phyloP scores from a whole-genome alignment of 768 basidiomycete species.

The Sporobolomyces roseus region DNA sequence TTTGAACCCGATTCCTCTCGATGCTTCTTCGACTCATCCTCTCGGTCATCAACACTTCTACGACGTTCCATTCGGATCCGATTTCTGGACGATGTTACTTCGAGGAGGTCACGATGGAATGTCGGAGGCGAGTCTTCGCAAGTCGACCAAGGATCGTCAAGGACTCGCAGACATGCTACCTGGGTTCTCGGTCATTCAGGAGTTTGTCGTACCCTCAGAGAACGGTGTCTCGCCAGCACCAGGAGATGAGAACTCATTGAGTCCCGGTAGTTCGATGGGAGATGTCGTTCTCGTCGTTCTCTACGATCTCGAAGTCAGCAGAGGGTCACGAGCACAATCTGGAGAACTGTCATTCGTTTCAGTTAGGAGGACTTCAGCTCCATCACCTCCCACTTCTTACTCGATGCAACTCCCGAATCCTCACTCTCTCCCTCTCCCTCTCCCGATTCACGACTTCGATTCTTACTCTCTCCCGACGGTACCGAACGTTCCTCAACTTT shows the following conservation, averaged over 20 bases:
- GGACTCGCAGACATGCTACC: conserved; percentile 32
- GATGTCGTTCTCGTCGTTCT: conserved; percentile 42
- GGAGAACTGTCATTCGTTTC: conserved; percentile 30
- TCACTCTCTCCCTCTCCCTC: neutral
- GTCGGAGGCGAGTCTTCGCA: conserved; percentile 12
- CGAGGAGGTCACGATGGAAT: conserved; percentile 3
- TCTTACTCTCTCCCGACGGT: neutral
- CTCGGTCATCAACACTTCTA: conserved; percentile 34
- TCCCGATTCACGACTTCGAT: neutral
- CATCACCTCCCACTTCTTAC: neutral
- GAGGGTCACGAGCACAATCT: neutral
- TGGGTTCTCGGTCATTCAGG: conserved; percentile 40
- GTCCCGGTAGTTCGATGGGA: conserved; percentile 34
- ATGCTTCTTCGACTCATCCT: neutral
- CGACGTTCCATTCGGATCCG: conserved; percentile 36
- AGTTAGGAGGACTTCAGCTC: neutral
- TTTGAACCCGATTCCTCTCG: neutral
- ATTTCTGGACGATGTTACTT: conserved; percentile 40
- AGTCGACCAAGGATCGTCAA: conserved; percentile 27
- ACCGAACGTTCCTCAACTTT: neutral
- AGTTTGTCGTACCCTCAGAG: conserved; percentile 36
- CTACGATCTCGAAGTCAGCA: conserved; percentile 39
- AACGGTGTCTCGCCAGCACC: too few species aligned
- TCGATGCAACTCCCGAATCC: too few species aligned
- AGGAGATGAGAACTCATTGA: neutral